phyloP scores from a whole-genome alignment of 176 grass and related monocot species.

The Thinopyrum elongatum region DNA sequence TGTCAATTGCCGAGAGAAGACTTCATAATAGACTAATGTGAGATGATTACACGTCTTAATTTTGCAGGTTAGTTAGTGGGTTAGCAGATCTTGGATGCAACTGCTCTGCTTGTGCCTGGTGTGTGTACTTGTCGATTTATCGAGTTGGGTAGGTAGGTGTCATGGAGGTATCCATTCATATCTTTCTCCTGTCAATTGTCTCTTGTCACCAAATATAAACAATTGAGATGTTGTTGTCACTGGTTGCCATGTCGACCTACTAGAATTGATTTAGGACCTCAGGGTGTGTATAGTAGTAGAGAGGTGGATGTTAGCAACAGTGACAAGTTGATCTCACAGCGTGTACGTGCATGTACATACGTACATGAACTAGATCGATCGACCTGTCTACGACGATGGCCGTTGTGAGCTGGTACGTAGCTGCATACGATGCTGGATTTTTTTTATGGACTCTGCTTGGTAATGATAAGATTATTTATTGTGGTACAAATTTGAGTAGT shows the following conservation, averaged over 20 bases:
- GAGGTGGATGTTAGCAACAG: not conserved
- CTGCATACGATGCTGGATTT: not conserved
- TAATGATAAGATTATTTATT: not conserved
- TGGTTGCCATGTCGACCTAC: not conserved
- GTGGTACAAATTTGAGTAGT: not conserved
- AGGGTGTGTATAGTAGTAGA: not conserved
- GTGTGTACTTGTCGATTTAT: not conserved
- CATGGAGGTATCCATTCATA: not conserved
- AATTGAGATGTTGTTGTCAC: not conserved
- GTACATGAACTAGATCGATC: not conserved
- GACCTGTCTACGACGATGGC: not conserved
- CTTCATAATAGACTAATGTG: not conserved
- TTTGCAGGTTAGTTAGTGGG: not conserved
- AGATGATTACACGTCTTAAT: not conserved
- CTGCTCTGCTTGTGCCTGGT: slow-evolving; percentile 11
- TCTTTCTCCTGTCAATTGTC: not conserved
- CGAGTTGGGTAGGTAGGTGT: not conserved
- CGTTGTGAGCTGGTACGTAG: not conserved
- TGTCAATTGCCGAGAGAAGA: not conserved
- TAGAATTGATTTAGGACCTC: not conserved
- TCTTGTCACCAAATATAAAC: not conserved
- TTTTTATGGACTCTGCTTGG: not conserved
- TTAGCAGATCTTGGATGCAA: not conserved
- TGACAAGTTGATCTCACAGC: not conserved
- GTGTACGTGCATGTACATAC: not conserved